phyloP scores from a whole-genome alignment of 768 basidiomycete species.

The Suillus americanus region DNA sequence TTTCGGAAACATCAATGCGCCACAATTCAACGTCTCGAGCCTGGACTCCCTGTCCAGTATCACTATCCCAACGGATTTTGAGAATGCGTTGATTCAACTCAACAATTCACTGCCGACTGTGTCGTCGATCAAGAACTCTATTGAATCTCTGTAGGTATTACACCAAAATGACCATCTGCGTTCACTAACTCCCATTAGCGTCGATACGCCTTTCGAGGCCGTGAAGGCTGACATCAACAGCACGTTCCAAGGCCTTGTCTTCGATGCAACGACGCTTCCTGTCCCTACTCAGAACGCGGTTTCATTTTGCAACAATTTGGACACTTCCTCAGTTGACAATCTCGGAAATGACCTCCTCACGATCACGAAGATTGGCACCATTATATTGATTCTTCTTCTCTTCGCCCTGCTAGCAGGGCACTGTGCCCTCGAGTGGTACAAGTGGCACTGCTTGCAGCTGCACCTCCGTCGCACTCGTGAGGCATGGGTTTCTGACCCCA shows the following conservation, averaged over 20 bases:
- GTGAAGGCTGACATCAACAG: conserved; percentile 88
- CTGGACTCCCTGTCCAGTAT: conserved; percentile 75
- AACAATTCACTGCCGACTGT: conserved; percentile 82
- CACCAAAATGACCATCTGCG: neutral
- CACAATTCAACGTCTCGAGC: conserved; percentile 74
- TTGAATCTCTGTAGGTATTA: conserved; percentile 65
- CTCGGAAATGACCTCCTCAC: conserved; percentile 78
- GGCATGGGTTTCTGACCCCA: conserved; percentile 76
- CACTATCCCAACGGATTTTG: conserved; percentile 75
- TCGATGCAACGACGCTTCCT: conserved; percentile 73
- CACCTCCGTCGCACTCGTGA: conserved; percentile 72
- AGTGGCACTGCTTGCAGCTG: conserved; percentile 69
- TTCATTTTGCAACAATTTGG: conserved; percentile 74
- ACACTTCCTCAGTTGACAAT: conserved; percentile 84
- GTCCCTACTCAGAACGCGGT: conserved; percentile 70
- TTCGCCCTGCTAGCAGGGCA: conserved; percentile 72
- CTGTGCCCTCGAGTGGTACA: conserved; percentile 84
- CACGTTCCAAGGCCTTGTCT: conserved; percentile 71
- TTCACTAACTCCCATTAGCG: conserved; percentile 37
- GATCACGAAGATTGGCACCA: conserved; percentile 74
- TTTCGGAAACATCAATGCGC: conserved; percentile 64
- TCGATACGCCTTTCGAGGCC: conserved; percentile 85
- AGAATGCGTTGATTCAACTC: conserved; percentile 68
- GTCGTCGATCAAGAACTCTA: conserved; percentile 64
- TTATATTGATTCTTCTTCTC: conserved; percentile 72